phyloP scores from a whole-genome alignment of 306 rosid species.

The Chamaecrista fasciculata region DNA sequence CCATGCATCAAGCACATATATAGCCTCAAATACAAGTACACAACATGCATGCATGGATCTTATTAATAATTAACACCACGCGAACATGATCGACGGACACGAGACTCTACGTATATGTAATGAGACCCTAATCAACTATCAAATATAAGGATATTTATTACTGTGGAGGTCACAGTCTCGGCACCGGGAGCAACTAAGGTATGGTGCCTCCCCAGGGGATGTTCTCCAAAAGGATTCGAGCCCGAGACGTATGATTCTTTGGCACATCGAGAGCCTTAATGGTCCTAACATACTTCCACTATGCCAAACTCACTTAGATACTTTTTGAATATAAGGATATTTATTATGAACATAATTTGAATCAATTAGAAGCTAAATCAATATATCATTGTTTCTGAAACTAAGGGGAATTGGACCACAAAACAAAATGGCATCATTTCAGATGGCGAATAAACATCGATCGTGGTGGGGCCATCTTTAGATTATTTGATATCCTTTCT shows the following conservation, averaged over 20 bases:
- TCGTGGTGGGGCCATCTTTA: slow-evolving; percentile 43
- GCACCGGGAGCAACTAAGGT: too few relatives aligned
- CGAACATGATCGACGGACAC: slow-evolving; percentile 35
- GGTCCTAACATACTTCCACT: too few relatives aligned
- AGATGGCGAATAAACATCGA: slow-evolving; percentile 49
- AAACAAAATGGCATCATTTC: slow-evolving; percentile 56
- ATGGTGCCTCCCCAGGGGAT: too few relatives aligned
- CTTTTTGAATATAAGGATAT: slow-evolving; percentile 42
- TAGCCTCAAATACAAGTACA: too few relatives aligned
- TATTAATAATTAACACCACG: slow-evolving; percentile 22
- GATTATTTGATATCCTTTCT: slow-evolving; percentile 30
- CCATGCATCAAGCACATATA: too few relatives aligned
- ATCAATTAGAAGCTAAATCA: slow-evolving; percentile 52
- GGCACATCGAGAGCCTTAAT: too few relatives aligned
- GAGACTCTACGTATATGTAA: slow-evolving; percentile 35
- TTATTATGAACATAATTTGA: slow-evolving; percentile 57
- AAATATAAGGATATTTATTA: slow-evolving; percentile 45
- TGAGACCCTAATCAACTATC: slow-evolving; percentile 43
- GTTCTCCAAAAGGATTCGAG: too few relatives aligned
- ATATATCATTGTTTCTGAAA: slow-evolving; percentile 61
- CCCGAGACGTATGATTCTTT: too few relatives aligned
- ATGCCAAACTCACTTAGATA: too few relatives aligned
- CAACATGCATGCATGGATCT: slow-evolving; percentile 34
- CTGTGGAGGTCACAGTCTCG: too few relatives aligned
- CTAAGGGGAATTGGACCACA: slow-evolving; percentile 61